Conservation (phyloP, 371 early-diverging fungal genomes). For the Nematocida sp. region DNA sequence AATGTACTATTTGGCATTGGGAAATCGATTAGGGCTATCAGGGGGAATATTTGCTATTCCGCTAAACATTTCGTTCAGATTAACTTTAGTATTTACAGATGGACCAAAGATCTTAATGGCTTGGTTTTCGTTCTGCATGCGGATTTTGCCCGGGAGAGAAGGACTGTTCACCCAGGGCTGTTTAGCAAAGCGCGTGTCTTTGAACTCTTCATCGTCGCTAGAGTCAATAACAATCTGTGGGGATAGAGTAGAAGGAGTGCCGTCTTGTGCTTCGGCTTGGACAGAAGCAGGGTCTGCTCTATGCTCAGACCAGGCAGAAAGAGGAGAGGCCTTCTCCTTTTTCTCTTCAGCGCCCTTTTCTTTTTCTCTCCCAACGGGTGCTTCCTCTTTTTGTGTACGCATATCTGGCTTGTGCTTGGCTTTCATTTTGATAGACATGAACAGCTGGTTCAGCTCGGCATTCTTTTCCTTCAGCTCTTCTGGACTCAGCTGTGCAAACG, state of each 20-base stretch:
- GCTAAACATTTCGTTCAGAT: constrained; percentile 47
- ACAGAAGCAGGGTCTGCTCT: background rate
- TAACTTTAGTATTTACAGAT: constrained; percentile 46
- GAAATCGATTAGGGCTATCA: constrained; percentile 37
- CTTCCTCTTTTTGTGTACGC: background rate
- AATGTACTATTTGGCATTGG: constrained; percentile 2
- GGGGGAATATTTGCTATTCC: constrained; percentile 28
- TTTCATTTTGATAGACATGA: constrained; percentile 22
- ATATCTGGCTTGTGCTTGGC: background rate
- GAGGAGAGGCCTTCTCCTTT: background rate
- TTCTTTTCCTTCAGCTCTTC: constrained; percentile 49
- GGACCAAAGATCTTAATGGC: constrained; percentile 41
- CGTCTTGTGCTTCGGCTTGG: background rate
- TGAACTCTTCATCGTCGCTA: constrained; percentile 22
- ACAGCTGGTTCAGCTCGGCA: constrained; percentile 24
- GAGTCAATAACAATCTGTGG: constrained; percentile 34
- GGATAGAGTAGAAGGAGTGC: background rate
- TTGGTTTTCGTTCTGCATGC: constrained; percentile 47
- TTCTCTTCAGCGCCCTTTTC: background rate
- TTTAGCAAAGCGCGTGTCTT: constrained; percentile 17
- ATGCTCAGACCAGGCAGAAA: background rate
- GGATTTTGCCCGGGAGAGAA: constrained; percentile 31
- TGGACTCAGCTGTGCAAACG: constrained; percentile 34
- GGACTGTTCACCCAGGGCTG: constrained; percentile 48
- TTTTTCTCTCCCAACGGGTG: background rate